phyloP scores from a whole-genome alignment of 257 asterid species.

The Nicotiana sylvestris region DNA sequence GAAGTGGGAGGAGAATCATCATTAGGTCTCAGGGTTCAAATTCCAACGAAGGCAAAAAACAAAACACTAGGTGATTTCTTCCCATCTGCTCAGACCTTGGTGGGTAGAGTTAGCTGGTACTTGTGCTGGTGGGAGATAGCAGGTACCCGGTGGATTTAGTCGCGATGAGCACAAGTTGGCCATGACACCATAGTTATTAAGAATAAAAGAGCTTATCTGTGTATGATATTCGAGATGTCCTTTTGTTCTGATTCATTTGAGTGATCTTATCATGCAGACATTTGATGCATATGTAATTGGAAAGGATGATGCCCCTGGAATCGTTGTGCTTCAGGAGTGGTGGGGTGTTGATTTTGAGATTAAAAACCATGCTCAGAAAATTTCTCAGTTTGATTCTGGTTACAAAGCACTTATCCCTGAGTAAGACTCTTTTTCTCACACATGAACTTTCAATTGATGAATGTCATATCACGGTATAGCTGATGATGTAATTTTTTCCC shows the following conservation, averaged over 20 bases:
- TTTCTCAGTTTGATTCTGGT: slow-evolving; percentile 74
- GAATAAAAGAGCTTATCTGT: too few relatives aligned
- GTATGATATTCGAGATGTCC: too few relatives aligned
- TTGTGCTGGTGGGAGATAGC: too few relatives aligned
- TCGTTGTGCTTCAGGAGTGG: slow-evolving; percentile 97
- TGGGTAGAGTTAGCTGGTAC: too few relatives aligned
- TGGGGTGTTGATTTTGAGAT: slow-evolving; percentile 98
- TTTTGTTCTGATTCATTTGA: background rate
- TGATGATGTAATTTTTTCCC: background rate
- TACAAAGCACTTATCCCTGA: slow-evolving; percentile 91
- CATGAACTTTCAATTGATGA: background rate
- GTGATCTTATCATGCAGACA: slow-evolving; percentile 34
- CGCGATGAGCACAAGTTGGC: too few relatives aligned
- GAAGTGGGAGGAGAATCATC: too few relatives aligned
- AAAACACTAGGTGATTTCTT: too few relatives aligned
- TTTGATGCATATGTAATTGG: slow-evolving; percentile 94
- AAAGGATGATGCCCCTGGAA: slow-evolving; percentile 92
- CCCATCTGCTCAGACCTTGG: too few relatives aligned
- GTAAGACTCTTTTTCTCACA: slow-evolving; percentile 38
- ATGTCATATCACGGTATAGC: background rate
- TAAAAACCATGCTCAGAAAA: slow-evolving; percentile 91
- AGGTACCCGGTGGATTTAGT: too few relatives aligned
- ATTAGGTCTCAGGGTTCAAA: too few relatives aligned
- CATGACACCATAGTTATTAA: too few relatives aligned
- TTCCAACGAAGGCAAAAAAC: too few relatives aligned